Evolutionary conservation across 2,329 filamentous ascomycete species (phyloP).

Genomic region (Fusarium sublunatum): DNA sequence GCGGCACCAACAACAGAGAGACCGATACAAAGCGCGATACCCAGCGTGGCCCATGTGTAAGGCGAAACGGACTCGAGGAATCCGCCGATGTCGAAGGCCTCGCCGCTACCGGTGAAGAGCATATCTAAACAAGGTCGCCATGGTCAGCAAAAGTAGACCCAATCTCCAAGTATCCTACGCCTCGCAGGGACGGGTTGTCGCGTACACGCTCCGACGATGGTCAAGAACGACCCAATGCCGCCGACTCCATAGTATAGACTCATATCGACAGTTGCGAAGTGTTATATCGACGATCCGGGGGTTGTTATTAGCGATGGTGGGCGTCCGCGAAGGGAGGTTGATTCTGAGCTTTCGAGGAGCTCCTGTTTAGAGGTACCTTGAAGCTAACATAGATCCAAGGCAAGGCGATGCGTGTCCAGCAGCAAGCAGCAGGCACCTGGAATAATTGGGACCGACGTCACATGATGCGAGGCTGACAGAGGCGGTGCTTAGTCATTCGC

Average conservation of each 20-base stretch:
- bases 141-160: slow-evolving; percentile 28
- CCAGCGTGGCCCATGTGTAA: slow-evolving; percentile 90
- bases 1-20: slow-evolving; percentile 96
- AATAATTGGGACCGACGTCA: slow-evolving; percentile 48
- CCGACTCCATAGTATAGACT: slow-evolving; percentile 77
- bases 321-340: slow-evolving; percentile 38
- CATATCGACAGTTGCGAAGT: slow-evolving; percentile 63
- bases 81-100: slow-evolving; percentile 95
- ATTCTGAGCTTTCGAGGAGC: slow-evolving; percentile 46
- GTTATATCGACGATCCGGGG: slow-evolving; percentile 39
- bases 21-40: slow-evolving; percentile 94
- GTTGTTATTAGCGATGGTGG: slow-evolving; percentile 35
- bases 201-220: slow-evolving; percentile 84
- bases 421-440: slow-evolving; percentile 41
- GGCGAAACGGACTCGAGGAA: slow-evolving; percentile 96
- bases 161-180: slow-evolving; percentile 13
- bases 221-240: slow-evolving; percentile 74
- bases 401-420: slow-evolving; percentile 43
- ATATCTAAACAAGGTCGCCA: slow-evolving; percentile 74
- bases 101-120: slow-evolving; percentile 96
- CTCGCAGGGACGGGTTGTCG: slow-evolving; percentile 37
- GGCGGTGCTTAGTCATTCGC: slow-evolving; percentile 44
- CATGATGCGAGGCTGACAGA: slow-evolving; percentile 49
- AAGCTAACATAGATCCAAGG: slow-evolving; percentile 35
- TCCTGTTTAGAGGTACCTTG: slow-evolving; percentile 45